Evolutionary conservation across 169 alveolate species (phyloP), one percentile per base, ranked within the genome.

Genomic region (Plasmodium ovale): DNA sequence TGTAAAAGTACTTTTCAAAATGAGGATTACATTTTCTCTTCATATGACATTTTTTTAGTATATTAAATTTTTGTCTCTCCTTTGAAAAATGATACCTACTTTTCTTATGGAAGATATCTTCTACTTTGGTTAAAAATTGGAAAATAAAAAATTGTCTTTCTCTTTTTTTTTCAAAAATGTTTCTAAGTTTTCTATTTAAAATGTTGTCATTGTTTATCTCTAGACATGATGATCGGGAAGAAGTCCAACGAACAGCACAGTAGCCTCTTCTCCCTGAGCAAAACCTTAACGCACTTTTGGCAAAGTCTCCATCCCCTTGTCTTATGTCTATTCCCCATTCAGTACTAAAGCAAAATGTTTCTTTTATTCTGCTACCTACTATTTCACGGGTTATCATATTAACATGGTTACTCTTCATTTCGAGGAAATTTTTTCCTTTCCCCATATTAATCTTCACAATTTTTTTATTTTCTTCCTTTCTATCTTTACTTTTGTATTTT

Each of bases 1-100:
- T 70, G n/a, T 29, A 53, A 19, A 79, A 64, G 31, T 79, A 27
- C 23, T 56, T 42, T 14, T 51, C 82, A 25, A 79, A 79, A 31
- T 47, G 35, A 6, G 16, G 14, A 23, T 14, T 77, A 27, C 23
- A 25, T 9, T 21, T 25, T 3, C n/a, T 60, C 4, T 69, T 69
- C 7, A 65, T 21, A 23, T 31, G n/a, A 2, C 19, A n/a, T 12
- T 21, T 70, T 25, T 19, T 23, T 19, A 70, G 37, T 19, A 47
- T 54, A 54, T 19, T 2, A n/a, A 2, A n/a, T 54, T 3, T n/a
- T 54, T 0, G 3, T 16, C 21, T 54, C 7, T 60, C 14, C 53
- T n/a, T 27, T 3, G 31, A 29, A 54, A 27, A 60, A 16, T 3
- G 14, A 5, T 9, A 31, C 10, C 16, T 27, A 12, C 19, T 29